Percentiles rank a stretch among this genome's conserved stretches.
Conservation (phyloP, 2,329 filamentous ascomycete species). For the Ophiosphaerella narmari region DNA sequence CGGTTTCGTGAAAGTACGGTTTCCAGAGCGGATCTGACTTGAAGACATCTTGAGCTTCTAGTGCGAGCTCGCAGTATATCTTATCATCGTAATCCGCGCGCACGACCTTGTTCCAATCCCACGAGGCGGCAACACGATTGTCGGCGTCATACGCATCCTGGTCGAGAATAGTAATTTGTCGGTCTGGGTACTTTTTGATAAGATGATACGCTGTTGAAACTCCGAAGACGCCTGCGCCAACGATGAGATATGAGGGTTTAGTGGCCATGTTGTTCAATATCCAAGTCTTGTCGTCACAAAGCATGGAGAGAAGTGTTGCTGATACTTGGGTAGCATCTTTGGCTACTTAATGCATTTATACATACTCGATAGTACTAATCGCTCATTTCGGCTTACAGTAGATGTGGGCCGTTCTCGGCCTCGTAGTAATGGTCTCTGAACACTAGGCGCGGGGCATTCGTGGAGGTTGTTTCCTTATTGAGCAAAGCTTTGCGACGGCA, state of each 20-base stretch:
- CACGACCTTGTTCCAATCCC: slow-evolving; percentile 75
- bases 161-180: slow-evolving; percentile 49
- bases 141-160: slow-evolving; percentile 38
- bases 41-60: slow-evolving; percentile 69
- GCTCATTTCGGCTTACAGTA: slow-evolving; percentile 10
- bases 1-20: slow-evolving; percentile 57
- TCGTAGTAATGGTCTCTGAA: slow-evolving; percentile 17
- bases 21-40: slow-evolving; percentile 61
- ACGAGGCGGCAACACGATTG: slow-evolving; percentile 62
- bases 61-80: slow-evolving; percentile 66
- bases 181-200: slow-evolving; percentile 48
- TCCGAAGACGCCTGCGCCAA: slow-evolving; percentile 46
- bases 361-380: slow-evolving; percentile 8
- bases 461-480: slow-evolving; percentile 34
- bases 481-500: slow-evolving; percentile 35
- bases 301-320: slow-evolving; percentile 11
- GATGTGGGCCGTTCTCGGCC: slow-evolving; percentile 29
- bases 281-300: slow-evolving; percentile 19
- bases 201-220: slow-evolving; percentile 47
- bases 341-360: slow-evolving; percentile 20
- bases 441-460: slow-evolving; percentile 30
- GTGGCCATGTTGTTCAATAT: slow-evolving; percentile 31
- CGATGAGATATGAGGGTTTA: slow-evolving; percentile 40
- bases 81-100: slow-evolving; percentile 70
- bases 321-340: slow-evolving; percentile 11